Percentiles rank a stretch among this genome's conserved stretches.
phyloP scores from a whole-genome alignment of 2,329 filamentous ascomycete genomes.

The Cytospora piceicola region DNA sequence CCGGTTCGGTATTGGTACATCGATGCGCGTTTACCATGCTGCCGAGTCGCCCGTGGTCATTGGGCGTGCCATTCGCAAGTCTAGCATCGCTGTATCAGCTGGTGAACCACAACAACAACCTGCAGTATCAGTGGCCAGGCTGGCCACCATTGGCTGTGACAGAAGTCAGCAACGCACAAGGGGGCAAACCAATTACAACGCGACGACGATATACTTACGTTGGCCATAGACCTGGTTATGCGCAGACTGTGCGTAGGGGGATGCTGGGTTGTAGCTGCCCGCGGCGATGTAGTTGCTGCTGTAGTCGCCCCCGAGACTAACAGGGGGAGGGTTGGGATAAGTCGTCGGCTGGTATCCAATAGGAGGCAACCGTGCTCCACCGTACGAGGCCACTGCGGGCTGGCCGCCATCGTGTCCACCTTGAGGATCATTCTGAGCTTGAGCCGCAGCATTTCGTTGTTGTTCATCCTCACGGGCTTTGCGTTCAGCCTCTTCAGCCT shows the following conservation, averaged over 20 bases:
- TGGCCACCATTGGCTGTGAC: constrained; percentile 38
- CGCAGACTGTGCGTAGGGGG: constrained; percentile 60
- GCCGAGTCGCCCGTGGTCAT: constrained; percentile 7
- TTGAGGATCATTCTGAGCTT: constrained; percentile 58
- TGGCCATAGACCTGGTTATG: constrained; percentile 64
- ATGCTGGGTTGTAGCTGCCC: constrained; percentile 60
- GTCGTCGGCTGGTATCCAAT: constrained; percentile 73
- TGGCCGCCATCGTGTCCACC: constrained; percentile 56
- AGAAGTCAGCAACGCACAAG: constrained; percentile 36
- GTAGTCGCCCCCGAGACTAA: constrained; percentile 61
- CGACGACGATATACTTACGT: constrained; percentile 45
- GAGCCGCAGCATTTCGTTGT: constrained; percentile 56
- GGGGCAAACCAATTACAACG: constrained; percentile 12
- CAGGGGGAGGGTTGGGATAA: constrained; percentile 66
- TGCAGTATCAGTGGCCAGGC: constrained; percentile 28
- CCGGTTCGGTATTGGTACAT: neutral
- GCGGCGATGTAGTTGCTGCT: constrained; percentile 50
- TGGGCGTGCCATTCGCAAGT: constrained; percentile 12
- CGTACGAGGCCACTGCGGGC: constrained; percentile 55
- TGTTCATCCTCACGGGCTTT: constrained; percentile 91
- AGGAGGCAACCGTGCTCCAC: constrained; percentile 70
- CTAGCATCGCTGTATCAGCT: constrained; percentile 13
- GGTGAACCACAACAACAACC: constrained; percentile 5
- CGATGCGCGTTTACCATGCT: neutral
- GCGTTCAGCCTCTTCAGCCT: constrained; percentile 90